These are phyloP conservation scores for Dothideomycetes sp. DNA, from an alignment of 2,329 filamentous ascomycete genomes.

Conservation along the genomic window DNA sequence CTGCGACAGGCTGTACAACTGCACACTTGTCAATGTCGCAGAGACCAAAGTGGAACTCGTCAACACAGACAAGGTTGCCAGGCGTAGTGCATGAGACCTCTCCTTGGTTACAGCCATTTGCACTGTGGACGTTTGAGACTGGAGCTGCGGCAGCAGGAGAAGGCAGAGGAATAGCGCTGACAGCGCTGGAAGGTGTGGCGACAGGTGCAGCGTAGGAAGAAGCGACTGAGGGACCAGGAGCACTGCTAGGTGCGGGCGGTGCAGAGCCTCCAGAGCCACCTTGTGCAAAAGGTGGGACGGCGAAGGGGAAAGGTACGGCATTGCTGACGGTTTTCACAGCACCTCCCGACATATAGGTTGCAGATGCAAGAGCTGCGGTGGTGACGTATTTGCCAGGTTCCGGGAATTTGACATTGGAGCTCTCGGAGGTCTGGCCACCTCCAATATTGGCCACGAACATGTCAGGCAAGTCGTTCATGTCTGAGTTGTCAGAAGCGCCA, in stretches of 20 bases:
- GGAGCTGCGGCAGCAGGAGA: conserved; percentile 11
- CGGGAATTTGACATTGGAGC: conserved; percentile 56
- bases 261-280: conserved; percentile 3
- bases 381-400: conserved; percentile 54
- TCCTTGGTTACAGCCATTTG: conserved; percentile 15
- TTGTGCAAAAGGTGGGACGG: conserved; percentile 17
- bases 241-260: not conserved
- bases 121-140: not conserved
- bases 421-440: conserved; percentile 42
- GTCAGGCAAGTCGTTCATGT: conserved; percentile 55
- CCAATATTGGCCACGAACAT: conserved; percentile 68
- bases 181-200: conserved; percentile 5
- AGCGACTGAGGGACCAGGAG: conserved; percentile 18
- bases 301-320: conserved; percentile 19
- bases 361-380: conserved; percentile 19
- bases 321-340: conserved; percentile 4
- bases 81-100: conserved; percentile 31
- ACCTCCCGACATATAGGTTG: conserved; percentile 10
- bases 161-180: conserved; percentile 10
- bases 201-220: conserved; percentile 12
- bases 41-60: conserved; percentile 33
- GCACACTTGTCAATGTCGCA: conserved; percentile 35
- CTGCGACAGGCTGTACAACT: conserved; percentile 31
- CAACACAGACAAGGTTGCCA: conserved; percentile 37
- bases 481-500: conserved; percentile 41